Base-by-base conservation (phyloP, 164 flowering plant genomes). In the Tinospora cordifolia region DNA sequence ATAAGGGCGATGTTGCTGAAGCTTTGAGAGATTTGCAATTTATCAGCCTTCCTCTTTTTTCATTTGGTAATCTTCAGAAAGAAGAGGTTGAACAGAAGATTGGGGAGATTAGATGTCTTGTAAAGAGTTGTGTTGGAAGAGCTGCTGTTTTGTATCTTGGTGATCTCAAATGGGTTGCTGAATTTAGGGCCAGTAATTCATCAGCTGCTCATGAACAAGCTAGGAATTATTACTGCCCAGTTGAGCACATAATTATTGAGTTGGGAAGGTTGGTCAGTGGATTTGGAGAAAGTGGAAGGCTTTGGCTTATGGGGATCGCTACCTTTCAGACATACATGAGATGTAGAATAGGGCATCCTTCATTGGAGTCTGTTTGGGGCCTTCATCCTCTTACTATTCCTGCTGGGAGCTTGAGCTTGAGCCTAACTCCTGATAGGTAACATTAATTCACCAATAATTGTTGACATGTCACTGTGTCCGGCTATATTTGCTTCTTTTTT, bases 261-360 rank as follows among this genome's bases (percentile, higher is more conserved):
- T 72, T 93, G 36, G 90, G 95, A 25, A 86, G 88, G 71, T 71
- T 91, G 81, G 73, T 83, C 6, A 79, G 76, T 80, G 88, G 83
- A 21, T 60, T 39, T 69, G 86, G 79, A 49, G 89, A 81, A 3
- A 79, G 72, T 71, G 87, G 82, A 62, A 87, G 80, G 79, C 44
- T 88, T 46, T 87, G 95, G 96, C 75, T 91, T 0, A 76, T 93
- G 86, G 98, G 94, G 4, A 78, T 84, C 44, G 92, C 98, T 7
- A 87, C 87, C 59, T 89, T 84, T 69, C 86, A 91, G 75, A 87
- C 90, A 54, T 91, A 84, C 77, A 79, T 79, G 81, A 90, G 79
- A 69, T 93, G 95, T 73, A 90, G 82, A 74, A 76, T 72, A 14
- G 93, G 92, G 8, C 74, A 83, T 75, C 96, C 96, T 73, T 90